A percentile compares a stretch with the other conserved stretches of the same genome.
phyloP scores from a whole-genome alignment of 805 yeast genomes.

The Suhomyces tanzawaensis region DNA sequence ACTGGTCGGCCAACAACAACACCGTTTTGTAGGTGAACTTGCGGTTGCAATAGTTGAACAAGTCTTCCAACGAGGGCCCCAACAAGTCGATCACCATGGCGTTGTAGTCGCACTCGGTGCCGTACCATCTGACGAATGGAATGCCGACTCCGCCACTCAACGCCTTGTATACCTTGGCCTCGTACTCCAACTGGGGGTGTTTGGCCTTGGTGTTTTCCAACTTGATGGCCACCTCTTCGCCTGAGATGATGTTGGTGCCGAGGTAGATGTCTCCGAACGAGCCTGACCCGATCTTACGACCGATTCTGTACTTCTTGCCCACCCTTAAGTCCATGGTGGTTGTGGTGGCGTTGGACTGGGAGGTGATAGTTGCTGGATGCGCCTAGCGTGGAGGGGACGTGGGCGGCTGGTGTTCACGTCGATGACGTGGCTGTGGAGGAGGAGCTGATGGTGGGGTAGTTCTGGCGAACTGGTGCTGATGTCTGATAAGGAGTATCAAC shows the following conservation, averaged over 20 bases:
- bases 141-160: constrained; percentile 96
- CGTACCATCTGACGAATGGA: constrained; percentile 96
- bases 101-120: constrained; percentile 93
- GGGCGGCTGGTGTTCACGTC: too few species aligned
- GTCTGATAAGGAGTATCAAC: too few species aligned
- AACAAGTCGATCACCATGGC: constrained; percentile 95
- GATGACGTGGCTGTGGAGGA: too few species aligned
- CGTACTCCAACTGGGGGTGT: constrained; percentile 96
- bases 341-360: background rate
- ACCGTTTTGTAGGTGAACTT: constrained; percentile 93
- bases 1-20: constrained; percentile 87
- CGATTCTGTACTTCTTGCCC: constrained; percentile 91
- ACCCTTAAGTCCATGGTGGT: constrained; percentile 64
- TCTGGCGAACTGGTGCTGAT: too few species aligned
- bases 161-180: constrained; percentile 92
- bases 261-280: constrained; percentile 96
- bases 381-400: too few species aligned
- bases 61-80: constrained; percentile 93
- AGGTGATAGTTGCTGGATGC: too few species aligned
- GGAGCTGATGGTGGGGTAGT: too few species aligned
- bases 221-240: constrained; percentile 97
- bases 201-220: constrained; percentile 85
- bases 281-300: constrained; percentile 94
- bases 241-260: constrained; percentile 89
- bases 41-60: constrained; percentile 93